Evolutionary conservation across 176 grass and related monocot genomes (phyloP).

Genomic region (Tuctoria greenei): DNA sequence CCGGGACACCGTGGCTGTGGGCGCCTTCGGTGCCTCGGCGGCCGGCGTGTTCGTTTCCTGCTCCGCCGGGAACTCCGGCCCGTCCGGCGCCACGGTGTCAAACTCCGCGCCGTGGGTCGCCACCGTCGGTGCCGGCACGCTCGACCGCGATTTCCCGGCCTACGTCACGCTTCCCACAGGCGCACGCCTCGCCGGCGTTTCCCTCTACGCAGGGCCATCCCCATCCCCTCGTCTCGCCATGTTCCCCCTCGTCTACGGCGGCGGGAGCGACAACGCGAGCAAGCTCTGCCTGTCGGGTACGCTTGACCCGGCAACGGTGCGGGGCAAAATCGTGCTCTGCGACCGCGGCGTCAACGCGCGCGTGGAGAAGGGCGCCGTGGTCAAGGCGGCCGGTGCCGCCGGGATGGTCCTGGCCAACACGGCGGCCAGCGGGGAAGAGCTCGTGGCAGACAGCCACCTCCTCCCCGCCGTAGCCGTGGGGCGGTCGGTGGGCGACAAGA

Average conservation of each 20-base stretch:
- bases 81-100: constrained; percentile 54
- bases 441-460: constrained; percentile 91
- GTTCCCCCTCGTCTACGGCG: constrained; percentile 71
- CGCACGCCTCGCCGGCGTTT: constrained; percentile 58
- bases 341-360: constrained; percentile 88
- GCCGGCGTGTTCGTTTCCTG: constrained; percentile 89
- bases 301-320: constrained; percentile 59
- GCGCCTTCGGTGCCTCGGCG: constrained; percentile 66
- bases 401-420: constrained; percentile 95
- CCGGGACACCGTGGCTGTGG: constrained; percentile 81
- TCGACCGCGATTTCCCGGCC: constrained; percentile 83
- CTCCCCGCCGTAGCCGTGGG: constrained; percentile 81
- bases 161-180: constrained; percentile 54
- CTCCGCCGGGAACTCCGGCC: constrained; percentile 92
- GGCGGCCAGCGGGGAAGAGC: constrained; percentile 78
- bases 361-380: constrained; percentile 87
- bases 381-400: constrained; percentile 71
- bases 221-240: constrained; percentile 37
- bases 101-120: constrained; percentile 94
- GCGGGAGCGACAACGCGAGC: constrained; percentile 63
- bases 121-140: constrained; percentile 76
- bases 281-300: constrained; percentile 83
- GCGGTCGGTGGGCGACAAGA: constrained; percentile 58
- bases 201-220: constrained; percentile 60
- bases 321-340: constrained; percentile 82